Evolutionary conservation across 1,284 basidiomycete species (phyloP), one percentile per base, ranked within the genome.

Genomic region (Cutaneotrichosporon dermatis): DNA sequence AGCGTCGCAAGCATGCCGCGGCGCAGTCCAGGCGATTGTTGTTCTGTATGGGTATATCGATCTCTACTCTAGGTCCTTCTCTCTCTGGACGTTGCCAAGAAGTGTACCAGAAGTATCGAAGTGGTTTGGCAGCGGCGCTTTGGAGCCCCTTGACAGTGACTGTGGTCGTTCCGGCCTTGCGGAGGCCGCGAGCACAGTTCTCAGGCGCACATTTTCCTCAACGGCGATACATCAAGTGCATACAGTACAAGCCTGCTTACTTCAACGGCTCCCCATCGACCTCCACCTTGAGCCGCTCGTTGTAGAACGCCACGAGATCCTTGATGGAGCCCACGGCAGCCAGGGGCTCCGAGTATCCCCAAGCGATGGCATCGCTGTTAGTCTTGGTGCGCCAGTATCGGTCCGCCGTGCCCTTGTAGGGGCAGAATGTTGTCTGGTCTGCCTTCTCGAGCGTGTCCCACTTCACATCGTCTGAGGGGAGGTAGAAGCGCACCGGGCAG

Each of bases 361-460:
- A 61, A 4, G 60, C 60, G 12, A 61, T 51, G 41, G 13, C 35
- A 25, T 54, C 48, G 5, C 15, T 15, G 15, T 40, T 33, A 11
- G 51, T 25, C n/a, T 36, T 49, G 15, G 43, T 34, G 15, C 53
- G 48, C 60, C 60, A 61, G 54, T 61, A 61, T 15, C 37, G 8
- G 44, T 58, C 53, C 6, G 46, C 46, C 9, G 33, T 16, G 39
- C 60, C 60, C 50, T 61, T 61, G 56, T 61, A 61, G 6, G 60
- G 60, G 16, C 60, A 61, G 33, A 40, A 11, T 3, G 60, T 61
- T 4, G 6, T 13, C 8, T 37, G 43, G 35, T 42, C 41, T 7
- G 51, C 44, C 15, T 33, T 49, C 39, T 48, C 44, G 13, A 61
- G 56, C 3, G 34, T 10, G n/a, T 58, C 53, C 49, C 42, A 52